Base-by-base conservation (phyloP, 1,284 basidiomycete genomes). In the Moniliella sp. region DNA sequence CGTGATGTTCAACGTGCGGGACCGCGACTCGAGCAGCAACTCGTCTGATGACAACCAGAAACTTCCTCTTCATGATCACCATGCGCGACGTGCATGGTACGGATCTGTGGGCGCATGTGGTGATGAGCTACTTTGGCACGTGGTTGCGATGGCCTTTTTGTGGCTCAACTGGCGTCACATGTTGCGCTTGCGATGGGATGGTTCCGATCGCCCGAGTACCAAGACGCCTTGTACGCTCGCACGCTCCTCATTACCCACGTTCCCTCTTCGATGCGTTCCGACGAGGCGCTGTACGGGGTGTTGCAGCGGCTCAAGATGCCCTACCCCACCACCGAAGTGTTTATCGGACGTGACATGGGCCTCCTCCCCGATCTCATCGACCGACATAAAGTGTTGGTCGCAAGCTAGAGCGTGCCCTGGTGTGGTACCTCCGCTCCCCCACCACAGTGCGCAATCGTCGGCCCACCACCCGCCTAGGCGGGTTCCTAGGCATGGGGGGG, bases 351-450 rank as follows among this genome's bases (percentile, higher is more conserved):
- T 26, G 67, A 67, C 34, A 77, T 81, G 14, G 78, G 77, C 15
- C 63, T 69, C 18, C 68, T 83, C 1, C 76, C 79, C 0, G 70
- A 76, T 35, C 64, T 81, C 31, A 75, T 82, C 44, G 73, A 83
- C 31, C 74, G 74, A 43, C 82, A 91, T 64, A 84, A 86, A 61
- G 64, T 76, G 30, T 75, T 78, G 9, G 82, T 93, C 67, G 74
- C 29, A 74, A 82, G 39, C 71, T 91, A 25, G 84, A 93, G 56
- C 64, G 69, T 26, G 68, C 78, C 18, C 67, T 91, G 10, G 81
- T 86, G 28, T 73, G 71, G 43, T 86, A 86, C 57, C 69, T 88
- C 36, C 63, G 64, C 40, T 78, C 81, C 50, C 73, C 69, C 13
- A 77, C 76, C n/a, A 71, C 71, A 47, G 64, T 80, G 25, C 75